These are phyloP conservation scores for Lathyrus tuberosus DNA, from an alignment of 306 rosid genomes.

Conservation along the genomic window DNA sequence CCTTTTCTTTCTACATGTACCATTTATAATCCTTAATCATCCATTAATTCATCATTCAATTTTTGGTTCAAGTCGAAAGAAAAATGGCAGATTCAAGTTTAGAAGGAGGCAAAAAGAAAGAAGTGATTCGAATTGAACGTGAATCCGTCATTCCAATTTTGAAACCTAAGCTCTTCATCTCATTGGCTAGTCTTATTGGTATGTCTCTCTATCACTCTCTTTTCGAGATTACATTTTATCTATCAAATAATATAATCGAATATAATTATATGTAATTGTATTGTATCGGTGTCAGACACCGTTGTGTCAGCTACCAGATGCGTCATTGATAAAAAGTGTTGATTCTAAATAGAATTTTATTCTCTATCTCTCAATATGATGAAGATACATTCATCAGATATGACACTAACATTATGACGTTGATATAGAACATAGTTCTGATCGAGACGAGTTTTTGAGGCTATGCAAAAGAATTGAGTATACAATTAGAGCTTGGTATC, in stretches of 20 bases:
- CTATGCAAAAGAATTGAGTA: slow-evolving; percentile 88
- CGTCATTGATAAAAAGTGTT: neutral
- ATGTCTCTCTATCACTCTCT: slow-evolving; percentile 12
- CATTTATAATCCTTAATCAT: neutral
- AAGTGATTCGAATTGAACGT: slow-evolving; percentile 76
- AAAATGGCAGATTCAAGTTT: slow-evolving; percentile 28
- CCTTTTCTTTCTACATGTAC: slow-evolving; percentile 9
- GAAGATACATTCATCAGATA: too few species aligned
- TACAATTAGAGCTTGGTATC: slow-evolving; percentile 95
- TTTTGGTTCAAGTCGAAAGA: neutral
- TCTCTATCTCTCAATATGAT: neutral
- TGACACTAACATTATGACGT: too few species aligned
- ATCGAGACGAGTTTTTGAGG: slow-evolving; percentile 75
- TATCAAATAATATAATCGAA: too few species aligned
- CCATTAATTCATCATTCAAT: slow-evolving; percentile 9
- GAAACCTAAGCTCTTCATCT: slow-evolving; percentile 74
- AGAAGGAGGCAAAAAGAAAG: slow-evolving; percentile 47
- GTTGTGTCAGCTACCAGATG: neutral
- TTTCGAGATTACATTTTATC: neutral
- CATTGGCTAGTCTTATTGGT: slow-evolving; percentile 82
- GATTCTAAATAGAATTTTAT: neutral
- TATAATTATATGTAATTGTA: too few species aligned
- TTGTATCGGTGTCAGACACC: neutral
- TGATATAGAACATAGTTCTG: slow-evolving; percentile 57
- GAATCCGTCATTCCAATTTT: slow-evolving; percentile 83